These are phyloP conservation scores for Irpex rosettiformis DNA, from an alignment of 1,284 basidiomycete species.

Conservation along the genomic window DNA sequence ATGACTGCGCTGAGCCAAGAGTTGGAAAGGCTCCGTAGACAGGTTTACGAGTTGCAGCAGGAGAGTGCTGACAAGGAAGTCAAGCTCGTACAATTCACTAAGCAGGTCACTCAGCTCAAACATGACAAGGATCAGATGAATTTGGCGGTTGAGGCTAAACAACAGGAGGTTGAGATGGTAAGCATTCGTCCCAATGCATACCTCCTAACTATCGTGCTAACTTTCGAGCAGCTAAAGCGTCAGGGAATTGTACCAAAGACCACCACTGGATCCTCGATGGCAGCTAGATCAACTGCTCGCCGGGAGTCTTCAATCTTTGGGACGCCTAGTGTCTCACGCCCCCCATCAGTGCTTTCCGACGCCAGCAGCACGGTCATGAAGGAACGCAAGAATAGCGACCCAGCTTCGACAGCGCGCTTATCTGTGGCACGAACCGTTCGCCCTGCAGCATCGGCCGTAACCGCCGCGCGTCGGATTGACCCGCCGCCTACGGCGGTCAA, in stretches of 20 bases:
- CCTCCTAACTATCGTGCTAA: not conserved
- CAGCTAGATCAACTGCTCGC: constrained; percentile 38
- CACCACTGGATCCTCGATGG: constrained; percentile 58
- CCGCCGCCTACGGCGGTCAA: constrained; percentile 40
- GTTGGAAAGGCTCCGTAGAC: constrained; percentile 56
- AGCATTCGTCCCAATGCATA: constrained; percentile 27
- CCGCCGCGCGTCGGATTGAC: constrained; percentile 23
- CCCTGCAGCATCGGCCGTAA: constrained; percentile 33
- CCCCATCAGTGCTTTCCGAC: constrained; percentile 55
- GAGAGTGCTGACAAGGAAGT: constrained; percentile 84
- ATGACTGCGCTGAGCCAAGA: constrained; percentile 55
- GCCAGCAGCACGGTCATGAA: constrained; percentile 40
- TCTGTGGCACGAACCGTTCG: constrained; percentile 45
- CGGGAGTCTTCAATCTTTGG: constrained; percentile 53
- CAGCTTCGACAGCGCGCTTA: constrained; percentile 22
- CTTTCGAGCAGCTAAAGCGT: constrained; percentile 62
- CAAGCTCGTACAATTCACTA: constrained; percentile 69
- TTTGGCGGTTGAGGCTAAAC: constrained; percentile 85
- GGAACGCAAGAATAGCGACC: constrained; percentile 25
- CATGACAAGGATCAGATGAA: constrained; percentile 80
- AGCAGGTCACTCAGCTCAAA: constrained; percentile 64
- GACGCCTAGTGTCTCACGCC: constrained; percentile 40
- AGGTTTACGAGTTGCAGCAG: constrained; percentile 69
- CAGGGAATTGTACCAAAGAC: constrained; percentile 54
- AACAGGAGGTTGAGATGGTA: constrained; percentile 86